Conservation (phyloP, 768 basidiomycete genomes). For the Hygrophorus pudorinus region DNA sequence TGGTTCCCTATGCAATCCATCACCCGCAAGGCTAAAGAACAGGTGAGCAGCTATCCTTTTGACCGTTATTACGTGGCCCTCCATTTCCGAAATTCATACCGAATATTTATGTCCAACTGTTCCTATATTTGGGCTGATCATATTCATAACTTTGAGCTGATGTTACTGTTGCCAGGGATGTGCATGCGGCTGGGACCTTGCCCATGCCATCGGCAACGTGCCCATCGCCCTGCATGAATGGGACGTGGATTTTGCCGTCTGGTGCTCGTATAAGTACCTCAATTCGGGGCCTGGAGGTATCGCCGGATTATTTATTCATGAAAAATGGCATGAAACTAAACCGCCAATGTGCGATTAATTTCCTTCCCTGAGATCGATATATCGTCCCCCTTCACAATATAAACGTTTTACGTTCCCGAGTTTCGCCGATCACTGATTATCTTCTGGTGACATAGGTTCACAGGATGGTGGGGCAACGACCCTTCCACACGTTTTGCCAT, state of each 20-base stretch:
- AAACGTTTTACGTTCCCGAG: conserved; percentile 8
- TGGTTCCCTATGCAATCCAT: conserved; percentile 82
- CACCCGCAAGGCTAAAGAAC: conserved; percentile 73
- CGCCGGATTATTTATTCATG: conserved; percentile 85
- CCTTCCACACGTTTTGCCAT: conserved; percentile 81
- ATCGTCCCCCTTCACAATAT: not conserved
- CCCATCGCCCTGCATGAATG: conserved; percentile 84
- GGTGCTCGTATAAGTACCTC: conserved; percentile 98
- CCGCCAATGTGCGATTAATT: conserved; percentile 45
- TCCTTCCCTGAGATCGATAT: not conserved
- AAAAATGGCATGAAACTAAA: conserved; percentile 60
- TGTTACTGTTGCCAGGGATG: conserved; percentile 54
- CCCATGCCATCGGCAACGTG: conserved; percentile 93
- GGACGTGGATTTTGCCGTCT: conserved; percentile 94
- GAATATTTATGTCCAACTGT: not conserved
- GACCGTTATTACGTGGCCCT: not conserved
- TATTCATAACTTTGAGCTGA: conserved; percentile 8
- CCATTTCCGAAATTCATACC: conserved; percentile 4
- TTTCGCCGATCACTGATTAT: not conserved
- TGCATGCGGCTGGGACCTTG: conserved; percentile 93
- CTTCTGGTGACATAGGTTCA: conserved; percentile 41
- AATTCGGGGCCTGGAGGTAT: conserved; percentile 98
- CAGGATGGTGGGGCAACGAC: conserved; percentile 99
- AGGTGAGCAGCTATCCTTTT: conserved; percentile 35
- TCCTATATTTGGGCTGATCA: not conserved